phyloP scores from a whole-genome alignment of 2,329 filamentous ascomycete genomes.

The Trichophyton simii region DNA sequence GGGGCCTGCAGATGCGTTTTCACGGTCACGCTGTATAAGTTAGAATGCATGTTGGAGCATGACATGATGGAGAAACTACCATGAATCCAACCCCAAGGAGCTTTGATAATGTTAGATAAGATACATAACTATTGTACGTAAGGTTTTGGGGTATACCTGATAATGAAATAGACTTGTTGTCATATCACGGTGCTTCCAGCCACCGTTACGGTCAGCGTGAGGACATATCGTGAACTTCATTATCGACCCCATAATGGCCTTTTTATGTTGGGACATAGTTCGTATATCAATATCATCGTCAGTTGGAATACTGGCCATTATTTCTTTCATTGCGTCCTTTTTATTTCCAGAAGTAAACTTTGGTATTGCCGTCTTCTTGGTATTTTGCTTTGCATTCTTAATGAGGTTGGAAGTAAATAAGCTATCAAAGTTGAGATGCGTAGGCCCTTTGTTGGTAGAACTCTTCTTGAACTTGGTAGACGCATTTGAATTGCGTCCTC shows the following conservation, averaged over 20 bases:
- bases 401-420: conserved; percentile 10
- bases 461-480: background rate
- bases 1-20: conserved; percentile 16
- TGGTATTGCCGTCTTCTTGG: conserved; percentile 16
- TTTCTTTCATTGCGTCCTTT: conserved; percentile 21
- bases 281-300: conserved; percentile 17
- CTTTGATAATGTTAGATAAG: conserved; percentile 13
- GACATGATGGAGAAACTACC: conserved; percentile 15
- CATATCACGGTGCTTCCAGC: conserved; percentile 24
- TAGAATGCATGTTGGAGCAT: background rate
- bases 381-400: conserved; percentile 14
- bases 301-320: conserved; percentile 22
- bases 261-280: conserved; percentile 18
- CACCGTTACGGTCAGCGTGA: conserved; percentile 19
- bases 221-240: conserved; percentile 20
- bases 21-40: conserved; percentile 21
- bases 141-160: conserved; percentile 19
- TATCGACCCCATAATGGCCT: conserved; percentile 18
- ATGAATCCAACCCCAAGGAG: conserved; percentile 24
- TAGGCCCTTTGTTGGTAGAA: background rate
- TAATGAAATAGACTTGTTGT: conserved; percentile 25
- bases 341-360: conserved; percentile 17
- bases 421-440: conserved; percentile 7
- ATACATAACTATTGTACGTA: background rate
- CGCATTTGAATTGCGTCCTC: background rate